phyloP scores from a whole-genome alignment of 1,284 basidiomycete species.

The Stereum hirsutum region DNA sequence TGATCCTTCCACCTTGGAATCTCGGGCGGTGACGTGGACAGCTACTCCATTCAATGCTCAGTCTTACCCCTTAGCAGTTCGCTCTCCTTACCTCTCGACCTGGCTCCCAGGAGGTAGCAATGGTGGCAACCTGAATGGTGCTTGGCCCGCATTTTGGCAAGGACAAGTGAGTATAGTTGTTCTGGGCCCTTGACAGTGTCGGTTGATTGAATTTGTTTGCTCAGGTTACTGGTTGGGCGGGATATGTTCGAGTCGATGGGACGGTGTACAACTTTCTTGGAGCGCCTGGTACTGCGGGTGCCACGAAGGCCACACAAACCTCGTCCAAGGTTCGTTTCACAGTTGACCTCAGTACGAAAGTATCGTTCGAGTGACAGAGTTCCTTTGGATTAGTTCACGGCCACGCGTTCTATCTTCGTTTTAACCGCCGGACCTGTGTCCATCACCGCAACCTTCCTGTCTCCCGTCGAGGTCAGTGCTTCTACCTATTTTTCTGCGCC shows the following conservation, averaged over 20 bases:
- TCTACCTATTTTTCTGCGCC: conserved; percentile 9
- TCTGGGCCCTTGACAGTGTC: background rate
- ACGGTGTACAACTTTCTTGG: conserved; percentile 52
- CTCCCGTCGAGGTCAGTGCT: conserved; percentile 46
- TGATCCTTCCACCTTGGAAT: too few relatives aligned
- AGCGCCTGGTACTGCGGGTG: conserved; percentile 30
- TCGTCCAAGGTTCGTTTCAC: too few relatives aligned
- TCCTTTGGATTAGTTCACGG: conserved; percentile 38
- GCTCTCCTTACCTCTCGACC: conserved; percentile 54
- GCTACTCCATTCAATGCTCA: conserved; percentile 50
- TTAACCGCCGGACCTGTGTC: conserved; percentile 57
- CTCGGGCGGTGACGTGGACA: conserved; percentile 42
- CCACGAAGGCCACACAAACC: conserved; percentile 46
- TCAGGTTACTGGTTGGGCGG: conserved; percentile 64
- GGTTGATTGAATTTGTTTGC: background rate
- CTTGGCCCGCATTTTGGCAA: conserved; percentile 63
- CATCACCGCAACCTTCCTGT: conserved; percentile 54
- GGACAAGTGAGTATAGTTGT: conserved; percentile 32
- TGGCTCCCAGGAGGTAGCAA: conserved; percentile 45
- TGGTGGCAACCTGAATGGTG: conserved; percentile 29
- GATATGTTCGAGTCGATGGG: conserved; percentile 54
- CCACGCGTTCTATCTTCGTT: conserved; percentile 53
- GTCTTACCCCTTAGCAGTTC: conserved; percentile 50
- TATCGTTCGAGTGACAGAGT: too few relatives aligned
- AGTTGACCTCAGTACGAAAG: too few relatives aligned